Base-by-base conservation (phyloP, 768 basidiomycete species). In the Tylopilus intermedius region DNA sequence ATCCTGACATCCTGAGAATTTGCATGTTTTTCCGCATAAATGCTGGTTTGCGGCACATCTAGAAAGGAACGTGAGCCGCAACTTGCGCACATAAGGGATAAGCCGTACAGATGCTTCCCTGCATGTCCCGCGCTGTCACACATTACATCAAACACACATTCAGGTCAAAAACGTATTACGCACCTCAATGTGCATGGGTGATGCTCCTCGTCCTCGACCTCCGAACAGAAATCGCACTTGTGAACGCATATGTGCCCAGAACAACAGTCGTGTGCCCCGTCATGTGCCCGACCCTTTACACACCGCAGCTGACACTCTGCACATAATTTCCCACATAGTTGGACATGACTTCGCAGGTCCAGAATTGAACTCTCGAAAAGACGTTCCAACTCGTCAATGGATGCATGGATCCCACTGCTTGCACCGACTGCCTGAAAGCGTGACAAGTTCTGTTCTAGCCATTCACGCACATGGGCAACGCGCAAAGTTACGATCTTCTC, bases 31-130 rank as follows among this genome's bases (percentile, higher is more conserved):
- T 7, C 82, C 84, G 43, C 83, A 85, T 15, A 83, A 59, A 67
- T 86, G 83, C 26, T 67, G 60, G 27, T 72, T 75, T 1, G 76
- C 71, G 29, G 74, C 66, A 55, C 83, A 85, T 51, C 84, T 85
- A 33, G 14, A 38, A 42, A 41, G 9, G 21, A 33, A 24, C 0
- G 9, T 57, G 4, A 38, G 30, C n/a, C 5, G 15, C 7, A 32
- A n/a, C 0, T 18, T 1, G 2, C 5, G 11, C 15, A 5, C 1
- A 1, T 24, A 3, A 18, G 40, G 4, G 15, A 0, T 30, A 14
- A 11, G 21, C 13, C 76, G 4, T 62, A 82, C 83, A 81, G 72
- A 56, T 84, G 82, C 9, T 67, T 70, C 13, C 79, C 80, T 21
- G 74, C 62, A 54, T 84, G 82, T 0, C 83, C 83, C 29, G 81